A percentile compares a stretch with the other conserved stretches of the same genome.
Evolutionary conservation across 2,329 filamentous ascomycete species (phyloP).

Genomic region (Scedosporium apiospermum): DNA sequence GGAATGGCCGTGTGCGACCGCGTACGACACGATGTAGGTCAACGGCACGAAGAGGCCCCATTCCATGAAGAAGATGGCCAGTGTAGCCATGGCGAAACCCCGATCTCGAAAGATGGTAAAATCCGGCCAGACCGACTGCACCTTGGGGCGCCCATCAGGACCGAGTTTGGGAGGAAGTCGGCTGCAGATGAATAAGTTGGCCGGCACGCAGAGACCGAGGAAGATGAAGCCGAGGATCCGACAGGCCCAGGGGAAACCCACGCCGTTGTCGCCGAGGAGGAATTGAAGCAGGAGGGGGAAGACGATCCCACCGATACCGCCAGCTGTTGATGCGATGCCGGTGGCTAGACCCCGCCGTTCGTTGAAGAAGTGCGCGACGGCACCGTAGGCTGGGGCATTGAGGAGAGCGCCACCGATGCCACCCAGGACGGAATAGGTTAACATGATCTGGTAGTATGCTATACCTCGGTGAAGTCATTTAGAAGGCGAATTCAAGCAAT

Average conservation of each 20-base stretch:
- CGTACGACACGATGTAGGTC: slow-evolving; percentile 67
- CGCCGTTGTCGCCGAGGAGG: slow-evolving; percentile 30
- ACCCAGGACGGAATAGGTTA: slow-evolving; percentile 60
- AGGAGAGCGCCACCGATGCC: slow-evolving; percentile 66
- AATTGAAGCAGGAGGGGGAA: slow-evolving; percentile 42
- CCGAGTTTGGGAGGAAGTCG: slow-evolving; percentile 40
- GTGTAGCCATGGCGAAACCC: slow-evolving; percentile 49
- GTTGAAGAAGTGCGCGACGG: slow-evolving; percentile 72
- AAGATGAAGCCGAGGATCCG: slow-evolving; percentile 42
- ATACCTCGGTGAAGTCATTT: background rate
- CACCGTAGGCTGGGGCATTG: slow-evolving; percentile 66
- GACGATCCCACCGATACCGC: slow-evolving; percentile 57
- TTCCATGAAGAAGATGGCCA: slow-evolving; percentile 60
- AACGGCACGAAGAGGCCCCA: slow-evolving; percentile 65
- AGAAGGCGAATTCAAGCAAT: no score
- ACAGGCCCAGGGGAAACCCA: slow-evolving; percentile 40
- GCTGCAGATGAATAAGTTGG: slow-evolving; percentile 38
- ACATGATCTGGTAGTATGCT: slow-evolving; percentile 72
- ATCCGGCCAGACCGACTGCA: slow-evolving; percentile 43
- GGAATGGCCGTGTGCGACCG: slow-evolving; percentile 50
- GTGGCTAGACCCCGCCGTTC: slow-evolving; percentile 64
- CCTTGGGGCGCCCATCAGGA: slow-evolving; percentile 3
- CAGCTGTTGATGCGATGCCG: slow-evolving; percentile 62
- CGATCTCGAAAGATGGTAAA: slow-evolving; percentile 50
- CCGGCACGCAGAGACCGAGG: slow-evolving; percentile 34